Conservation (phyloP, 2,329 filamentous ascomycete species). For the Atkinsonella texensis region DNA sequence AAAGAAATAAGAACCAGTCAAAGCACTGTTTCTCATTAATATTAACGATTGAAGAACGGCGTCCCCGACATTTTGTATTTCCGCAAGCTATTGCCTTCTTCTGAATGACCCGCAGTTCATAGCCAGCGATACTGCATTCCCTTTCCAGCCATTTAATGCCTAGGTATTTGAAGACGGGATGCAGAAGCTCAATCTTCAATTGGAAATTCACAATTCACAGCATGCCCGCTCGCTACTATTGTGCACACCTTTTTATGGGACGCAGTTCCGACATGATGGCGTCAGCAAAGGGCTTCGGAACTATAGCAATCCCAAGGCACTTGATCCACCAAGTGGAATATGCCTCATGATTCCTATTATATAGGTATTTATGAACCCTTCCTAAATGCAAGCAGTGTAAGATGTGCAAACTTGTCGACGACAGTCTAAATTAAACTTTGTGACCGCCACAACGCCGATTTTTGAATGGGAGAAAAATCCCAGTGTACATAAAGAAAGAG, state of each 20-base stretch:
- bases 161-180: background rate
- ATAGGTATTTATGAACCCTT: background rate
- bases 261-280: background rate
- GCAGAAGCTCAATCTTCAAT: background rate
- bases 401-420: background rate
- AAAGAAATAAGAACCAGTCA: background rate
- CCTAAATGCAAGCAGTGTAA: background rate
- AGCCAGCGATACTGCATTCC: background rate
- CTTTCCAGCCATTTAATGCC: background rate
- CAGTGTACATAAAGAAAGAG: background rate
- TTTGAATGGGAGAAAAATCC: background rate
- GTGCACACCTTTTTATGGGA: background rate
- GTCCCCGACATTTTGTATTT: background rate
- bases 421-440: background rate
- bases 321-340: background rate
- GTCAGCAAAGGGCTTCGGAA: background rate
- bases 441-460: constrained; percentile 2
- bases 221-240: background rate
- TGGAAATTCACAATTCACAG: background rate
- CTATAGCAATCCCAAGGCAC: background rate
- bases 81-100: background rate
- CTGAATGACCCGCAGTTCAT: background rate
- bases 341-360: background rate
- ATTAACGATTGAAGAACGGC: background rate
- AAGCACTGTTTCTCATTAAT: background rate